Evolutionary conservation across 208 protist species (phyloP).

Genomic region (Crithidia acanthocephali): DNA sequence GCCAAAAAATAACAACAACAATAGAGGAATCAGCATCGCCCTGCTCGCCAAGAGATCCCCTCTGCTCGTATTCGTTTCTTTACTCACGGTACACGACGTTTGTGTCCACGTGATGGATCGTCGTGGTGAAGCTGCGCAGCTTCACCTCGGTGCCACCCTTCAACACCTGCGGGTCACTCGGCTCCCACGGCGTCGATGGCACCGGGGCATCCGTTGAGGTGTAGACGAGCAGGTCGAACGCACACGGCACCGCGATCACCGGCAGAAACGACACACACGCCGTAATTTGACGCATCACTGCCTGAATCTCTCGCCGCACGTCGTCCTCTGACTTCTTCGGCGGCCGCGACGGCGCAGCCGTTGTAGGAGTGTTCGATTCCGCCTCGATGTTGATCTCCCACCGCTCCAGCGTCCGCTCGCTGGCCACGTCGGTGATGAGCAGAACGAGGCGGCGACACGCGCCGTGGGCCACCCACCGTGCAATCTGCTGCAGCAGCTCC

Average conservation of each 20-base stretch:
- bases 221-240: slow-evolving; percentile 96
- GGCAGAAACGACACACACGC: slow-evolving; percentile 97
- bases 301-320: slow-evolving; percentile 95
- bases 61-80: neutral
- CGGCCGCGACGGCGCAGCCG: neutral
- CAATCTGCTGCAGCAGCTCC: slow-evolving; percentile 95
- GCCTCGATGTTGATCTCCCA: slow-evolving; percentile 96
- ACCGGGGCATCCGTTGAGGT: slow-evolving; percentile 78
- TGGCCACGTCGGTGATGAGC: slow-evolving; percentile 79
- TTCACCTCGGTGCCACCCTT: slow-evolving; percentile 91
- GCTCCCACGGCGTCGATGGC: slow-evolving; percentile 94
- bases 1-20: no score
- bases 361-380: slow-evolving; percentile 8
- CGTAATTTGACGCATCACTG: slow-evolving; percentile 97
- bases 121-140: slow-evolving; percentile 96
- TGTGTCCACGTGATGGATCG: slow-evolving; percentile 90
- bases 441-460: slow-evolving; percentile 96
- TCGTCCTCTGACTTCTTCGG: slow-evolving; percentile 76
- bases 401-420: slow-evolving; percentile 88
- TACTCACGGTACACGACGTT: slow-evolving; percentile 84
- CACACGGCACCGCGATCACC: slow-evolving; percentile 77
- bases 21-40: neutral
- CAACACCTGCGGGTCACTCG: slow-evolving; percentile 95
- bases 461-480: slow-evolving; percentile 90
- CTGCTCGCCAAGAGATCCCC: neutral